Percentiles rank a stretch among this genome's conserved stretches.
Conservation (phyloP, 2,329 filamentous ascomycete genomes). For the Trichoderma sp. region DNA sequence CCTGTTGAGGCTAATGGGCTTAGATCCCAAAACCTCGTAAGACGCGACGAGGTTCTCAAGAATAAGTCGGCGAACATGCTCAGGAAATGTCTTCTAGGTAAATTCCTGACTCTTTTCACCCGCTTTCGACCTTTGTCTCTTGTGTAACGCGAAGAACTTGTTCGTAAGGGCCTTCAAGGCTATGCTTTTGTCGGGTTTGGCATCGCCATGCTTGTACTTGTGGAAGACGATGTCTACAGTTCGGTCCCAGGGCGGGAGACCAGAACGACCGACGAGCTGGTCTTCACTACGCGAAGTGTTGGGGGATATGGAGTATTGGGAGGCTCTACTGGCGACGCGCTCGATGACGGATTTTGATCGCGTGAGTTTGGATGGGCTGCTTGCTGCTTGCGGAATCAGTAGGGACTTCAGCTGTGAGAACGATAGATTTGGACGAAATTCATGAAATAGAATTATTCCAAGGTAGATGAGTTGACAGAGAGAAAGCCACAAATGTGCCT, state of each 20-base stretch:
- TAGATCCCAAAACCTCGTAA: conserved; percentile 9
- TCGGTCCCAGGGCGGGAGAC: conserved; percentile 39
- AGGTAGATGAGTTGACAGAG: not conserved
- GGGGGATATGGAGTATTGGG: not conserved
- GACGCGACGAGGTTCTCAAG: conserved; percentile 30
- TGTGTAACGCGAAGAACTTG: conserved; percentile 29
- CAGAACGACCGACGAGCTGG: not conserved
- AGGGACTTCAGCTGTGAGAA: not conserved
- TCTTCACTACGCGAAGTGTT: not conserved
- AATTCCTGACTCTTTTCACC: not conserved
- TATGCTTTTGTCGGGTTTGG: not conserved
- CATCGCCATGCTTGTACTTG: conserved; percentile 21
- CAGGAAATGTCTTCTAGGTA: conserved; percentile 18
- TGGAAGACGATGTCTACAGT: conserved; percentile 41
- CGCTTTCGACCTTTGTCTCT: conserved; percentile 6
- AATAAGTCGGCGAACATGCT: conserved; percentile 31
- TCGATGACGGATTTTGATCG: conserved; percentile 19
- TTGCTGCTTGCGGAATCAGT: not conserved
- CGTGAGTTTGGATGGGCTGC: not conserved
- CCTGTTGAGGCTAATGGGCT: conserved; percentile 35
- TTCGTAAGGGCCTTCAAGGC: conserved; percentile 28
- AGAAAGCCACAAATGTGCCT: not conserved
- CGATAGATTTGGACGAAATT: not conserved
- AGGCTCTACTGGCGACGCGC: not conserved
- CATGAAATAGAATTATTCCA: not conserved